Base-by-base conservation (phyloP, 2,329 filamentous ascomycete species). In the Alternaria sp. region DNA sequence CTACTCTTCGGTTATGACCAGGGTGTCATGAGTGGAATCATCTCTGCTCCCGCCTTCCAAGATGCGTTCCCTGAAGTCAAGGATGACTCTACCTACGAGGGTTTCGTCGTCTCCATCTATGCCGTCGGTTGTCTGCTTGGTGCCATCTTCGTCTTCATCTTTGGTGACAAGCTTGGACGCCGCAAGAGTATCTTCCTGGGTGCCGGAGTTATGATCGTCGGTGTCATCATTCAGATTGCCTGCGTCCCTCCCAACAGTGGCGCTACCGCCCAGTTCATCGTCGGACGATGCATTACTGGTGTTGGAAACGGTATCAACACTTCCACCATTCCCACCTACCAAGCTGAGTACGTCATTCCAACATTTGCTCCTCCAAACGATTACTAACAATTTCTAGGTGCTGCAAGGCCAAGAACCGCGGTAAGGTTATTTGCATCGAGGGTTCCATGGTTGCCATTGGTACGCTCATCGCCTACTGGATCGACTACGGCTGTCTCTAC, bases 381-480 rank as follows among this genome's bases (percentile, higher is more conserved):
- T 21, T 50, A 51, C 62, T 67, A 26, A 66, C 45, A 5, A 4
- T 15, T 19, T 23, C 5, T 13, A 68, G 68, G 36, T 73, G 83
- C 71, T 83, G 83, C 13, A 81, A 81, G 58, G 84, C 86, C 0
- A 84, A 84, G 74, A 88, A 88, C 74, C 83, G 87, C 68, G 87
- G 87, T 66, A 83, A 87, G 53, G 78, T 89, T 59, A 88, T 89
- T 67, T 87, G 86, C 75, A 85, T 88, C 53, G 86, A 83, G 71
- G 84, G 82, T 71, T 84, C 83, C 73, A 80, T 80, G 53, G 83
- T 85, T 57, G 83, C 83, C 32, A 83, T 85, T 53, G 83, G 84
- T 53, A 84, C 81, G 46, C 73, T 82, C 23, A 83, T 85, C 50
- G 83, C 83, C 13, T 85, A 85, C 76, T 85, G 83, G 83, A 83